Percentiles rank a stretch among this genome's conserved stretches.
phyloP scores from a whole-genome alignment of 1,284 basidiomycete genomes.

The Leccinum fuscescens region DNA sequence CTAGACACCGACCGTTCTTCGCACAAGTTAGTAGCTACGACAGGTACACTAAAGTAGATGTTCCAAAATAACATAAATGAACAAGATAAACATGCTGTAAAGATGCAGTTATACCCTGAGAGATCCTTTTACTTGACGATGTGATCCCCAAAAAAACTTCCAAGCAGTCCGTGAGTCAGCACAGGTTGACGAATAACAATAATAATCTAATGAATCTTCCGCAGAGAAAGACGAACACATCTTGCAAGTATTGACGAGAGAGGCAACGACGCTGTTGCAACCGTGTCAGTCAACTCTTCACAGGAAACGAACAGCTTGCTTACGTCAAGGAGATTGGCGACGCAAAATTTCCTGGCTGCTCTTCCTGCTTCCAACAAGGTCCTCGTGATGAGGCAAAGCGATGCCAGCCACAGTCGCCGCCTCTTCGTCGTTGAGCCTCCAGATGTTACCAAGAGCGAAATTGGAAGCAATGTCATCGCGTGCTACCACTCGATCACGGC shows the following conservation, averaged over 20 bases:
- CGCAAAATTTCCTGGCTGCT: constrained; percentile 34
- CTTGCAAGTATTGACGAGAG: constrained; percentile 2
- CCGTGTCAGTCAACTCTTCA: neutral
- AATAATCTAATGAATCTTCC: constrained; percentile 33
- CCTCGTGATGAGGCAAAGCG: constrained; percentile 36
- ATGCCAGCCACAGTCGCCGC: constrained; percentile 48
- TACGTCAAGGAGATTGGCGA: constrained; percentile 30
- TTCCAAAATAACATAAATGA: constrained; percentile 40
- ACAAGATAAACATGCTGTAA: constrained; percentile 38
- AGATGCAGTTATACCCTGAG: constrained; percentile 34
- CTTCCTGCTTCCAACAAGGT: constrained; percentile 36
- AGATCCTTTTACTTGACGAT: constrained; percentile 33
- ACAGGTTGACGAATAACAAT: constrained; percentile 31
- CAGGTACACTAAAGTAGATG: constrained; percentile 34
- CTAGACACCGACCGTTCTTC: constrained; percentile 8
- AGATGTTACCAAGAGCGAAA: constrained; percentile 50
- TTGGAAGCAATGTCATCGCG: constrained; percentile 33
- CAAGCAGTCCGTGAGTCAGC: constrained; percentile 34
- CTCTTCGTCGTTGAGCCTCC: constrained; percentile 66
- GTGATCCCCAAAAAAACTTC: constrained; percentile 29
- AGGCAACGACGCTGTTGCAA: neutral
- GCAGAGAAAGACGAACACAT: constrained; percentile 10
- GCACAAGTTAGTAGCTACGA: constrained; percentile 18
- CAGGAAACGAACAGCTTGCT: neutral
- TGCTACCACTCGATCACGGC: constrained; percentile 25